These are phyloP conservation scores for Taxillus chinensis DNA, from an alignment of 164 flowering plant species.

Conservation along the genomic window DNA sequence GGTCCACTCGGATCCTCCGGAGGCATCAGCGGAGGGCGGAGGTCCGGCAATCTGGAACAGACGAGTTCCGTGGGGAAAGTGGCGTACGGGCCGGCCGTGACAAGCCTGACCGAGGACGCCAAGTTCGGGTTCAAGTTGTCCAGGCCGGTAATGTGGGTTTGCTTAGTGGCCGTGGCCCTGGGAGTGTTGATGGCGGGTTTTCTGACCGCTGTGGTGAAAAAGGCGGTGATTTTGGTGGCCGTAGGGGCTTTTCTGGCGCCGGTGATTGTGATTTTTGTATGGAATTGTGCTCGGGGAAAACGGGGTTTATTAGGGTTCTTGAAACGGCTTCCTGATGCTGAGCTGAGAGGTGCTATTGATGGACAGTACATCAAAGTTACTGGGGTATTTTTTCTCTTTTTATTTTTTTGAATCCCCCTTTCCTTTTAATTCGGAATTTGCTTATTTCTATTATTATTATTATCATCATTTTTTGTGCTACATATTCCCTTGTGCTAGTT, in stretches of 20 bases:
- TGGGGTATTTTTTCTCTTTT: conserved; percentile 54
- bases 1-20: conserved; percentile 16
- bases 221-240: conserved; percentile 49
- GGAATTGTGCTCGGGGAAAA: conserved; percentile 59
- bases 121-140: conserved; percentile 53
- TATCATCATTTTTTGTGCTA: too few species aligned
- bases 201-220: conserved; percentile 74
- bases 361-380: conserved; percentile 93
- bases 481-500: too few species aligned
- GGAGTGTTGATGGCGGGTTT: conserved; percentile 66
- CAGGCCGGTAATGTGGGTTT: conserved; percentile 62
- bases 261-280: conserved; percentile 24
- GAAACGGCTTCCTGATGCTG: conserved; percentile 65
- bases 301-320: conserved; percentile 54
- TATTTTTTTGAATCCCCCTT: too few species aligned
- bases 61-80: conserved; percentile 27
- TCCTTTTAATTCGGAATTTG: too few species aligned
- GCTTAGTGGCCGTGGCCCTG: conserved; percentile 45
- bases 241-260: conserved; percentile 41
- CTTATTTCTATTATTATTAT: too few species aligned
- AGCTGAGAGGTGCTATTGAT: conserved; percentile 81
- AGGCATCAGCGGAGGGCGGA: neutral
- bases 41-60: conserved; percentile 23
- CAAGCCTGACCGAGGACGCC: conserved; percentile 46
- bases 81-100: conserved; percentile 63